phyloP scores from a whole-genome alignment of 2,329 filamentous ascomycete genomes.

The Dactylellina leptospora region DNA sequence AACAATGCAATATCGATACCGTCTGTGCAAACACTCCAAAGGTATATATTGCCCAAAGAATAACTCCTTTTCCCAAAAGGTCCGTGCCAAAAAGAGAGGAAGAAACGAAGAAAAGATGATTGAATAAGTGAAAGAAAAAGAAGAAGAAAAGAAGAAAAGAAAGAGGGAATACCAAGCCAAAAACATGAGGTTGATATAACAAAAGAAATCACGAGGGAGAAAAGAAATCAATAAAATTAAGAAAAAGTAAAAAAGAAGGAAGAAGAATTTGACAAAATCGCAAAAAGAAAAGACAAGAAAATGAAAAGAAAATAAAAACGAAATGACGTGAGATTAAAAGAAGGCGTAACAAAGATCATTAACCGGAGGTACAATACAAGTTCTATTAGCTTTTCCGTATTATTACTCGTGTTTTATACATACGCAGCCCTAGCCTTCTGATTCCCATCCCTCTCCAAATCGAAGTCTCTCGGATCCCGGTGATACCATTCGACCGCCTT shows the following conservation, averaged over 20 bases:
- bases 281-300: background rate
- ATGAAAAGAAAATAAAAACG: slow-evolving; percentile 18
- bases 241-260: background rate
- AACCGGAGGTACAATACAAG: slow-evolving; percentile 24
- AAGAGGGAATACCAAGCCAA: background rate
- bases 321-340: slow-evolving; percentile 37
- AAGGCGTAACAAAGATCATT: slow-evolving; percentile 32
- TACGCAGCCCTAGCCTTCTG: background rate
- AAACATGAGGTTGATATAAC: slow-evolving; percentile 13
- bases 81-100: background rate
- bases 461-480: slow-evolving; percentile 7
- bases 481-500: background rate
- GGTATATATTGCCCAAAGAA: background rate
- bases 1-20: background rate
- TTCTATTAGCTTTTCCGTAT: slow-evolving; percentile 30
- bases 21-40: background rate
- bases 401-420: background rate
- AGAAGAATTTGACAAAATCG: background rate
- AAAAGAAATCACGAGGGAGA: no score
- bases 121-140: slow-evolving; percentile 1
- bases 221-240: slow-evolving; percentile 17
- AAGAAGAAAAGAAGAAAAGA: slow-evolving; percentile 7
- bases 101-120: slow-evolving; percentile 2
- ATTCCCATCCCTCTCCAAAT: slow-evolving; percentile 19
- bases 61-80: slow-evolving; percentile 1